Conservation (phyloP, 2,329 filamentous ascomycete species). For the Pseudogymnoascus sp. region DNA sequence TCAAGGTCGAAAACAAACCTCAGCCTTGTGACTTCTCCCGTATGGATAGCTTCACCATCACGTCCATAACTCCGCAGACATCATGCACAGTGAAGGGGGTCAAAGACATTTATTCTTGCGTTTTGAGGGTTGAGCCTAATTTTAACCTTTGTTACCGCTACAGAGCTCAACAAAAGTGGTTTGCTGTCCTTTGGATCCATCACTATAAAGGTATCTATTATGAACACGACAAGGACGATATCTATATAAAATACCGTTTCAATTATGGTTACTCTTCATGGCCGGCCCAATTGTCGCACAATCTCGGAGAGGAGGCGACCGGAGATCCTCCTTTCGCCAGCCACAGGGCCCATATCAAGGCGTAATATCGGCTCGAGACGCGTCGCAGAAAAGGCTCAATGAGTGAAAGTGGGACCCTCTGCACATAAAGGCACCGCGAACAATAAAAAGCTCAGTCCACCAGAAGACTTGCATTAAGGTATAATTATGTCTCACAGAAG, state of each 20-base stretch:
- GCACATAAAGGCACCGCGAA: background rate
- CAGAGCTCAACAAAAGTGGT: background rate
- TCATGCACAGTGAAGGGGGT: background rate
- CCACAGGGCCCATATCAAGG: background rate
- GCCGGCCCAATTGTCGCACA: background rate
- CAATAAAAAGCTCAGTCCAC: conserved; percentile 2
- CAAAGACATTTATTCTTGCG: background rate
- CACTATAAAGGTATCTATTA: background rate
- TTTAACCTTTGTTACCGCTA: background rate
- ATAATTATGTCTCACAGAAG: background rate
- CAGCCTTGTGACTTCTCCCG: background rate
- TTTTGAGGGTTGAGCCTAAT: background rate
- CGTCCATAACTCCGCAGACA: background rate
- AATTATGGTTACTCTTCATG: background rate
- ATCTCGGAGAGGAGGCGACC: background rate
- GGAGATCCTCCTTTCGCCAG: background rate
- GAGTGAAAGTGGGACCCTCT: background rate
- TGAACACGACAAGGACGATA: background rate
- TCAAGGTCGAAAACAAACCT: background rate
- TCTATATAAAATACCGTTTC: conserved; percentile 1
- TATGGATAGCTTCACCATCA: background rate
- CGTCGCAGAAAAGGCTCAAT: conserved; percentile 3
- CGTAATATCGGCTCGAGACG: background rate
- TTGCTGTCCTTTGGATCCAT: background rate
- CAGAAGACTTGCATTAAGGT: background rate